Evolutionary conservation across 345 rosid genomes (phyloP).

Genomic region (Anastatica hierochuntica): DNA sequence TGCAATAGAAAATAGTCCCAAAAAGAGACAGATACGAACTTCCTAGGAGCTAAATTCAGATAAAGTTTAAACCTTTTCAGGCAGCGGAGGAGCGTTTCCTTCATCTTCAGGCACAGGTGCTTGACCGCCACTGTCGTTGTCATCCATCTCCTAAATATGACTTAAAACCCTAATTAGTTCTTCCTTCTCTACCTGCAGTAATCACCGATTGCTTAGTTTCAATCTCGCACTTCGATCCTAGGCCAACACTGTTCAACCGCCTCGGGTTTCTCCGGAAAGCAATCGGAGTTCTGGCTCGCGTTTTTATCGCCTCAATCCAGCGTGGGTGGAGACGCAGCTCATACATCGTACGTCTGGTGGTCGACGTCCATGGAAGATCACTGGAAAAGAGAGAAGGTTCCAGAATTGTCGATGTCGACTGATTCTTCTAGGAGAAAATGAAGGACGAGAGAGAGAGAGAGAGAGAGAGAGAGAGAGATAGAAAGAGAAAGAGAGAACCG

Average conservation of each 20-base stretch:
- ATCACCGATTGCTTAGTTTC: conserved; percentile 19
- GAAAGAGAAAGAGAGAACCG: conserved; percentile 4
- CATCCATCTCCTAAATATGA: conserved; percentile 44
- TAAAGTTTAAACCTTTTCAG: conserved; percentile 53
- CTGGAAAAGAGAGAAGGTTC: conserved; percentile 22
- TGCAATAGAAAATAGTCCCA: not conserved
- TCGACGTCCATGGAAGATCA: conserved; percentile 20
- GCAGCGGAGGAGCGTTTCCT: conserved; percentile 79
- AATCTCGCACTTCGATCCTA: conserved; percentile 10
- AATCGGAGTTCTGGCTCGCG: conserved; percentile 25
- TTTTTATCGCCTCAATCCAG: conserved; percentile 26
- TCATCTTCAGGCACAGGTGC: conserved; percentile 75
- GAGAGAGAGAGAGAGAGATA: conserved; percentile 7
- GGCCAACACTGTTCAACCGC: conserved; percentile 14
- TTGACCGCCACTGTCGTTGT: conserved; percentile 62
- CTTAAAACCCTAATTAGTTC: conserved; percentile 19
- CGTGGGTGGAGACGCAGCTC: conserved; percentile 40
- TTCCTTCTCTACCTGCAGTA: not conserved
- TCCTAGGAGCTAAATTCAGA: not conserved
- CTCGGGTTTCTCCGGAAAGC: conserved; percentile 21
- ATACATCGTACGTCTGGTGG: conserved; percentile 37
- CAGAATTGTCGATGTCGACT: conserved; percentile 18
- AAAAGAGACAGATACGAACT: not conserved
- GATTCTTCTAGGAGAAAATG: not conserved
- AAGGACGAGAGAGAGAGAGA: conserved; percentile 8